Conservation (phyloP, 495 filamentous ascomycete species). For the Aeminium ludgeri region DNA sequence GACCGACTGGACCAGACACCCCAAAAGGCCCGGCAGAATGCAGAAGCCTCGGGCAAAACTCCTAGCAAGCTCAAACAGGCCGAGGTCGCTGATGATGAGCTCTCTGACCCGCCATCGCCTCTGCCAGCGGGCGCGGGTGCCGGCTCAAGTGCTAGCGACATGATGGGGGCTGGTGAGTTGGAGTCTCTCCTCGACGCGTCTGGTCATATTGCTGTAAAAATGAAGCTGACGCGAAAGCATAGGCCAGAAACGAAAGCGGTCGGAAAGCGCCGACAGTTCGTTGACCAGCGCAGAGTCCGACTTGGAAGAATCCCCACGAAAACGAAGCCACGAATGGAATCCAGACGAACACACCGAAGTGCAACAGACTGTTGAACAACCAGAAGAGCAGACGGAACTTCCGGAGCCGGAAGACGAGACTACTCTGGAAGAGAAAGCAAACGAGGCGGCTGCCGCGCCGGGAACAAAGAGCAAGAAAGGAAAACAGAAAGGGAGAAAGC, state of each 20-base stretch:
- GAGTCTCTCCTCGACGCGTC: background rate
- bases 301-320: constrained; percentile 35
- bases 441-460: background rate
- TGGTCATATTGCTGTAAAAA: background rate
- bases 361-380: constrained; percentile 19
- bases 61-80: constrained; percentile 23
- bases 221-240: background rate
- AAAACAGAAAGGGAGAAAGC: constrained; percentile 7
- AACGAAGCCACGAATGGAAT: constrained; percentile 31
- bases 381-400: constrained; percentile 1
- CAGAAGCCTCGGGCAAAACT: constrained; percentile 17
- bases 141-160: constrained; percentile 14
- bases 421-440: background rate
- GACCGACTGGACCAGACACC: constrained; percentile 90
- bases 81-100: constrained; percentile 8
- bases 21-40: constrained; percentile 34
- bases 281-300: constrained; percentile 26
- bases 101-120: constrained; percentile 13
- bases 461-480: constrained; percentile 12
- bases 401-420: background rate
- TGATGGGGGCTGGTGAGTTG: constrained; percentile 4
- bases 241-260: constrained; percentile 29
- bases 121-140: constrained; percentile 10
- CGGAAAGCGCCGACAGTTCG: constrained; percentile 31
- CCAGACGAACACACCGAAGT: constrained; percentile 14